These are phyloP conservation scores for Oryza glumipatula DNA, from an alignment of 176 grass and related monocot species.

Conservation along the genomic window DNA sequence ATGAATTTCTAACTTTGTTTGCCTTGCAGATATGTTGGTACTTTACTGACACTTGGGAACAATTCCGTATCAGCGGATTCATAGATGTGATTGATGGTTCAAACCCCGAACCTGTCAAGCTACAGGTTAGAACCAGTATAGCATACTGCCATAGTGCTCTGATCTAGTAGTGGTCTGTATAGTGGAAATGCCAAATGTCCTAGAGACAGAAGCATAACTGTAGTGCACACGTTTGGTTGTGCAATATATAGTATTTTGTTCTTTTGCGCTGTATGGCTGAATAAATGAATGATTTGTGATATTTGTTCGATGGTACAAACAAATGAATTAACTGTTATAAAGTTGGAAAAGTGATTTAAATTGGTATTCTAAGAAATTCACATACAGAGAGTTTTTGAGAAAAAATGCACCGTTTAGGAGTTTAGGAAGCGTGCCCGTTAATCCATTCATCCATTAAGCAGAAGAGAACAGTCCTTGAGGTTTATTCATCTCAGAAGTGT, in stretches of 20 bases:
- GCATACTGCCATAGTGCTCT: background rate
- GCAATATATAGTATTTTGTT: too few relatives aligned
- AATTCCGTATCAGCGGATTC: slow-evolving; percentile 80
- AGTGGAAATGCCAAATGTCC: background rate
- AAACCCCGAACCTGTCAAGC: slow-evolving; percentile 55
- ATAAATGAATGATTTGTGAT: too few relatives aligned
- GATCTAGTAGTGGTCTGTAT: background rate
- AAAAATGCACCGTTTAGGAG: too few relatives aligned
- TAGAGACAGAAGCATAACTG: background rate
- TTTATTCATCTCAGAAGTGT: background rate
- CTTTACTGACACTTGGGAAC: slow-evolving; percentile 92
- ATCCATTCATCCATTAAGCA: too few relatives aligned
- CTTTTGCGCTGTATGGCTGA: too few relatives aligned
- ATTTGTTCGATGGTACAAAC: too few relatives aligned
- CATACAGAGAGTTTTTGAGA: too few relatives aligned
- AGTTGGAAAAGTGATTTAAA: too few relatives aligned
- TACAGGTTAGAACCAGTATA: slow-evolving; percentile 63
- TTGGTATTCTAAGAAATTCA: too few relatives aligned
- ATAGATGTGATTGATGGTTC: slow-evolving; percentile 73
- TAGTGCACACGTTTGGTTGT: background rate
- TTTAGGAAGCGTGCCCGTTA: too few relatives aligned
- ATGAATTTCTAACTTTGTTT: background rate
- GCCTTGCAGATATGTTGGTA: slow-evolving; percentile 92
- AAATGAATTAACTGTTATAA: too few relatives aligned
- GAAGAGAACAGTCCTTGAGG: background rate